Conservation (phyloP, 2,329 filamentous ascomycete genomes). For the Colletotrichum euphorbiae region DNA sequence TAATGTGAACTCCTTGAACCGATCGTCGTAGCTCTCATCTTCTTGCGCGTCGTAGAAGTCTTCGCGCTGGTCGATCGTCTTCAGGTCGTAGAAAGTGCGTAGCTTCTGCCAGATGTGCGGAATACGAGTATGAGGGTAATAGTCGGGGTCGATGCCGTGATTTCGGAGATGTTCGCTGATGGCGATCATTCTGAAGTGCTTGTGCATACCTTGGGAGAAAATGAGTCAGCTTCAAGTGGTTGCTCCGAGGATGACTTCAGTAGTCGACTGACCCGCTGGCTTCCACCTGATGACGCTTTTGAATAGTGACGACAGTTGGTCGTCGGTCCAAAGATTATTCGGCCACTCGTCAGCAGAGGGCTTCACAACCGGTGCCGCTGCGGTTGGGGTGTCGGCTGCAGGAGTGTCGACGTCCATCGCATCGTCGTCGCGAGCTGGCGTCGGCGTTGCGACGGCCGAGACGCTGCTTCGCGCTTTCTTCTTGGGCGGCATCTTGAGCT, state of each 20-base stretch:
- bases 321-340: constrained; percentile 90
- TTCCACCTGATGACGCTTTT: constrained; percentile 96
- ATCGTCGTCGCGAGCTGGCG: constrained; percentile 66
- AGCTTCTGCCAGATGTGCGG: constrained; percentile 94
- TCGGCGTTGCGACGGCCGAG: constrained; percentile 68
- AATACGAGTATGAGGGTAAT: constrained; percentile 84
- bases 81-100: constrained; percentile 83
- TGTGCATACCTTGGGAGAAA: constrained; percentile 79
- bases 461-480: constrained; percentile 72
- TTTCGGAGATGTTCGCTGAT: constrained; percentile 84
- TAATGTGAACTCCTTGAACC: constrained; percentile 75
- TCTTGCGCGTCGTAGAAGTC: constrained; percentile 67
- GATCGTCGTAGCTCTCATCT: constrained; percentile 67
- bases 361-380: constrained; percentile 53
- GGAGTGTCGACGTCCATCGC: constrained; percentile 70
- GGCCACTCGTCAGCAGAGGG: constrained; percentile 52
- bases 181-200: constrained; percentile 91
- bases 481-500: constrained; percentile 71
- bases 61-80: constrained; percentile 87
- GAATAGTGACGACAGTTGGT: constrained; percentile 92
- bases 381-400: constrained; percentile 62
- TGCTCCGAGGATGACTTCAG: not conserved
- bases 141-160: constrained; percentile 79
- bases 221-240: constrained; percentile 40
- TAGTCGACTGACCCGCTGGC: constrained; percentile 77